Conservation (phyloP, 1,139 yeast species). For the Candida smagusa region DNA sequence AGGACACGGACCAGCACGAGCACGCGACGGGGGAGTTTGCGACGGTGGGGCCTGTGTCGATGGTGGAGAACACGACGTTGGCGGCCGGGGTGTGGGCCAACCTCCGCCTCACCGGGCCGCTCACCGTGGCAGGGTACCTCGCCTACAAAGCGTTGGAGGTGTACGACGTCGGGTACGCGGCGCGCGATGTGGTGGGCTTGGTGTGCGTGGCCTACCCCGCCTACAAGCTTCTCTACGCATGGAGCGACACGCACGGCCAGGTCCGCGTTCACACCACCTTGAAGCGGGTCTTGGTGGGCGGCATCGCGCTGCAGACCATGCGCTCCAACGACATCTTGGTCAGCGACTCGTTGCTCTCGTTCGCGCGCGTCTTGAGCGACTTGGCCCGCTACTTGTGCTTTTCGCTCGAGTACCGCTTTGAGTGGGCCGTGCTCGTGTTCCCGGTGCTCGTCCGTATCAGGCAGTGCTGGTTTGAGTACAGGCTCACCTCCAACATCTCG, state of each 20-base stretch:
- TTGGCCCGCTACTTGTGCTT: conserved; percentile 7
- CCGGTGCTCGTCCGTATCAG: conserved; percentile 74
- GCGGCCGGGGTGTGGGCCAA: conserved; percentile 33
- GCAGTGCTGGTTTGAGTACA: conserved; percentile 76
- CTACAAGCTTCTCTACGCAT: conserved; percentile 11
- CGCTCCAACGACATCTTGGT: conserved; percentile 77
- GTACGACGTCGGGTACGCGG: conserved; percentile 4
- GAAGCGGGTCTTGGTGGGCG: conserved; percentile 53
- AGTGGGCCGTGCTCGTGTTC: conserved; percentile 47
- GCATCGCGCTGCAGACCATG: conserved; percentile 49
- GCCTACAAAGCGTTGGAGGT: conserved; percentile 19
- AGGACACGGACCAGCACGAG: conserved; percentile 11
- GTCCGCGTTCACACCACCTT: conserved; percentile 45
- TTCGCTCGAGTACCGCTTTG: conserved; percentile 48
- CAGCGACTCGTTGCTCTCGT: conserved; percentile 80
- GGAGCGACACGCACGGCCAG: conserved; percentile 30
- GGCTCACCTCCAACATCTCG: conserved; percentile 42
- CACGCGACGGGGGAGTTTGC: conserved; percentile 32
- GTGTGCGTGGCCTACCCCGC: conserved; percentile 9
- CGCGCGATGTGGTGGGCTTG: conserved; percentile 7
- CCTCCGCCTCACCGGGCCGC: conserved; percentile 18
- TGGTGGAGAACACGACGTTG: conserved; percentile 29
- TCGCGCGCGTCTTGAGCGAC: conserved; percentile 72
- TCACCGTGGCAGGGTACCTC: conserved; percentile 22
- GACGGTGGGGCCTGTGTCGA: conserved; percentile 29